Evolutionary conservation across 805 yeast species (phyloP).

Genomic region (Nakazawaea pomicola): DNA sequence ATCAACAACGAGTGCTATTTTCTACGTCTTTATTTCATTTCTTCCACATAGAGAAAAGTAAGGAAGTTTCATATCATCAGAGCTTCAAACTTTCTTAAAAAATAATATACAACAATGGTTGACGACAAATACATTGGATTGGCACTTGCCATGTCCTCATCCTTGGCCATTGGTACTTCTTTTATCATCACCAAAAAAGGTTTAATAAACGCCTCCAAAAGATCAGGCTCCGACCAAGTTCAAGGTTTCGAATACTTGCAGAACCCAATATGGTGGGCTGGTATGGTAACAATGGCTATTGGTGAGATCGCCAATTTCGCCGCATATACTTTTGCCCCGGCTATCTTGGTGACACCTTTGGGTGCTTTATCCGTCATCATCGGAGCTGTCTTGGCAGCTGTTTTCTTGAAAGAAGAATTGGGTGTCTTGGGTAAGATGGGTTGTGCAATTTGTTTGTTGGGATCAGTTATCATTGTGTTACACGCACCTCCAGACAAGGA

Average conservation of each 20-base stretch:
- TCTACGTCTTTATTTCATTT: too few species aligned
- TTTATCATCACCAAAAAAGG: constrained; percentile 89
- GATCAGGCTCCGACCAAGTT: constrained; percentile 54
- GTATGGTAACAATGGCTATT: constrained; percentile 83
- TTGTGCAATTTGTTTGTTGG: constrained; percentile 84
- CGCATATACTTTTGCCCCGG: constrained; percentile 93
- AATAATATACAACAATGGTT: constrained; percentile 22
- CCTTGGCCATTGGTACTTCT: constrained; percentile 86
- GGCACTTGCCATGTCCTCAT: constrained; percentile 80
- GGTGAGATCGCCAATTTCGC: constrained; percentile 93
- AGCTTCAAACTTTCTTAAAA: neutral
- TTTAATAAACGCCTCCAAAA: constrained; percentile 59
- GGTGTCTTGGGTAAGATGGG: constrained; percentile 90
- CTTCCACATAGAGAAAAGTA: too few species aligned
- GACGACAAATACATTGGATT: constrained; percentile 89
- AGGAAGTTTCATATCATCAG: neutral
- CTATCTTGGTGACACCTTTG: constrained; percentile 84
- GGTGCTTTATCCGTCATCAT: constrained; percentile 89
- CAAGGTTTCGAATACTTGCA: constrained; percentile 75
- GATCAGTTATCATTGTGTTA: constrained; percentile 80
- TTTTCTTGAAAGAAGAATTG: constrained; percentile 79
- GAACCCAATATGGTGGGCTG: constrained; percentile 94
- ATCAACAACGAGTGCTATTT: too few species aligned
- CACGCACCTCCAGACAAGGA: constrained; percentile 97
- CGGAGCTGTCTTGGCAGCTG: constrained; percentile 85